Evolutionary conservation across 257 asterid genomes (phyloP).

Genomic region (Eustoma russellianum): DNA sequence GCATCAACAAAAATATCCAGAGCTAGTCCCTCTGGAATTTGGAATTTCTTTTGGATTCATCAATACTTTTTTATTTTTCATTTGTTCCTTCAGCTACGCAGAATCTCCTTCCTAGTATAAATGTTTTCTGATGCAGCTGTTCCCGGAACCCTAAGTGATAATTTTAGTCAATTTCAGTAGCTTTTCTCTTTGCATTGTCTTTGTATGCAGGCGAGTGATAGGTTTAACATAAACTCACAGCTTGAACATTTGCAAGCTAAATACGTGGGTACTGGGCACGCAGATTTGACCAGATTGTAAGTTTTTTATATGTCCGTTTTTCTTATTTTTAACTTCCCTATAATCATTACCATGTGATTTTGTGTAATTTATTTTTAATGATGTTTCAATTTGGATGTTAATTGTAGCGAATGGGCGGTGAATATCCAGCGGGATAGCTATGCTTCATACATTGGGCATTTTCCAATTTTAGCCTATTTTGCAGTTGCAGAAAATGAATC

Average conservation of each 20-base stretch:
- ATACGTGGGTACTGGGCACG: slow-evolving; percentile 99
- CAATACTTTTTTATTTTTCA: too few relatives aligned
- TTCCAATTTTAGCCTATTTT: slow-evolving; percentile 77
- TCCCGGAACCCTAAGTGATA: neutral
- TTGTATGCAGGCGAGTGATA: slow-evolving; percentile 80
- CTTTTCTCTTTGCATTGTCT: neutral
- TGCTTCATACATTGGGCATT: slow-evolving; percentile 87
- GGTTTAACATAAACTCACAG: slow-evolving; percentile 95
- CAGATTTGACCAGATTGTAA: slow-evolving; percentile 88
- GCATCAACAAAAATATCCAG: too few relatives aligned
- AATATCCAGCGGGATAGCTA: slow-evolving; percentile 87
- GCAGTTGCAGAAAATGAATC: slow-evolving; percentile 97
- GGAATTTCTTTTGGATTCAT: too few relatives aligned
- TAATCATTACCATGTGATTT: neutral
- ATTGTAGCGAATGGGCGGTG: slow-evolving; percentile 94
- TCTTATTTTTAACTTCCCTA: neutral
- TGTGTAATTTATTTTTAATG: neutral
- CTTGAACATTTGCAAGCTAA: slow-evolving; percentile 95
- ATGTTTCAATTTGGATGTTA: neutral
- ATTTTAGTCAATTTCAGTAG: too few relatives aligned
- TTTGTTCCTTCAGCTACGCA: too few relatives aligned
- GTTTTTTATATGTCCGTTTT: slow-evolving; percentile 8
- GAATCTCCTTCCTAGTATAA: too few relatives aligned
- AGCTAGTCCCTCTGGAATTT: too few relatives aligned
- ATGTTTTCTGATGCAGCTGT: too few relatives aligned